Evolutionary conservation across 306 rosid genomes (phyloP).

Genomic region (Pyrus betulifolia): DNA sequence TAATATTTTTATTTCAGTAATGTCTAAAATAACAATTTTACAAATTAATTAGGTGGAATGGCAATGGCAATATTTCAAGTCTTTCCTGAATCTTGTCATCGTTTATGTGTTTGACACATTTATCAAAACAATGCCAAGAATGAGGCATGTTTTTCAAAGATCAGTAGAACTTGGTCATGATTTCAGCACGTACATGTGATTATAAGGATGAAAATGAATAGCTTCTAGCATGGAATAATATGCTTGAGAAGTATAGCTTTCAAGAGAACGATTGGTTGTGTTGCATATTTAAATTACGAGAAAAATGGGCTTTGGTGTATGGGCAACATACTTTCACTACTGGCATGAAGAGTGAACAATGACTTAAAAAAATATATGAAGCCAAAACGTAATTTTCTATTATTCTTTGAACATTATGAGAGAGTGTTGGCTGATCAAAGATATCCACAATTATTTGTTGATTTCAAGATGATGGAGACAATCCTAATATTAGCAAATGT

Average conservation of each 20-base stretch:
- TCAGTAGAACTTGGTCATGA: neutral
- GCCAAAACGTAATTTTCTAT: too few relatives aligned
- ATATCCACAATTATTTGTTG: neutral
- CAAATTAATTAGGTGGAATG: too few relatives aligned
- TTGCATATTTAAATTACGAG: neutral
- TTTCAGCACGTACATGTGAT: neutral
- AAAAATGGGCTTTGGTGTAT: neutral
- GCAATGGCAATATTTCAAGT: too few relatives aligned
- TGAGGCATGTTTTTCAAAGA: neutral
- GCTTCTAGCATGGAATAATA: neutral
- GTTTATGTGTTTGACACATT: neutral
- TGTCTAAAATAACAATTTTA: too few relatives aligned
- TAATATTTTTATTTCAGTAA: too few relatives aligned
- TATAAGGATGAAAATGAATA: constrained; percentile 7
- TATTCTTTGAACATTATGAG: too few relatives aligned
- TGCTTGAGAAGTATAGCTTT: neutral
- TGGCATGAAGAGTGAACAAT: too few relatives aligned
- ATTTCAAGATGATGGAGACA: neutral
- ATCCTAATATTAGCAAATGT: too few relatives aligned
- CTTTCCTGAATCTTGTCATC: neutral
- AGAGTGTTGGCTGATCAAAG: neutral
- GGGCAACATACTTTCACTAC: too few relatives aligned
- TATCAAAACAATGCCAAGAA: neutral
- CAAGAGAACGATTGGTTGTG: neutral
- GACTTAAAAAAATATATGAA: too few relatives aligned